phyloP scores from a whole-genome alignment of 2,329 filamentous ascomycete species.

The Beauveria bassiana region DNA sequence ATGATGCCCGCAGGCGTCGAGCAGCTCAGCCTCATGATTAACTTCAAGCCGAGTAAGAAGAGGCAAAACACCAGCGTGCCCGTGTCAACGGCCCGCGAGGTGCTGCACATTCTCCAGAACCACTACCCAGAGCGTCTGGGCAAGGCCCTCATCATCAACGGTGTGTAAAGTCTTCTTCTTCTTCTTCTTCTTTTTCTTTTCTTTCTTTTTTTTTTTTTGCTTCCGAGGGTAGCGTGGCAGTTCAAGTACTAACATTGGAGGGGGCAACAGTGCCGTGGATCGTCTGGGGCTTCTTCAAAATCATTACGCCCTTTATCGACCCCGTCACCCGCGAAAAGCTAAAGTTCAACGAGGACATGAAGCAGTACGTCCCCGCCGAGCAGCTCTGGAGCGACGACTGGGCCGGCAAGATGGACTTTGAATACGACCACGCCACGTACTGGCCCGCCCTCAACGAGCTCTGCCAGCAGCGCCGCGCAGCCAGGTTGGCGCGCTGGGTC shows the following conservation, averaged over 20 bases:
- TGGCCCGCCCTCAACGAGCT: conserved; percentile 79
- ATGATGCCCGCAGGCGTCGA: conserved; percentile 83
- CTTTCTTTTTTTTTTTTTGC: not conserved
- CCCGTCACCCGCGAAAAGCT: conserved; percentile 89
- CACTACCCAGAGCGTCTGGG: conserved; percentile 94
- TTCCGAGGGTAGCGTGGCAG: too few species aligned
- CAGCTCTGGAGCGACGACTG: conserved; percentile 74
- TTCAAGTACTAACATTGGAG: too few species aligned
- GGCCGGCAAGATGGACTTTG: conserved; percentile 75
- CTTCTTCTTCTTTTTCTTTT: not conserved
- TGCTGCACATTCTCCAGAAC: conserved; percentile 85
- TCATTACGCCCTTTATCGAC: conserved; percentile 95
- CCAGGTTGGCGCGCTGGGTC: conserved; percentile 64
- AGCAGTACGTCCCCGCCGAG: conserved; percentile 67
- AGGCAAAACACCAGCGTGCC: conserved; percentile 67
- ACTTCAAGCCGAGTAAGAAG: conserved; percentile 75
- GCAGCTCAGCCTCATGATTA: conserved; percentile 78
- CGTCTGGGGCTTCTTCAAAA: conserved; percentile 89
- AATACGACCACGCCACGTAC: conserved; percentile 82
- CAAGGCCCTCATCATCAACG: conserved; percentile 79
- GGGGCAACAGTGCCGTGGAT: conserved; percentile 68
- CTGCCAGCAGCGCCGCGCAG: conserved; percentile 56
- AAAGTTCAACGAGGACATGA: conserved; percentile 93
- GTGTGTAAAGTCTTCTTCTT: conserved; percentile 39
- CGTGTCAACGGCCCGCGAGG: conserved; percentile 69